Evolutionary conservation across 1,284 basidiomycete genomes (phyloP).

Genomic region (Ganoderma resinaceum): DNA sequence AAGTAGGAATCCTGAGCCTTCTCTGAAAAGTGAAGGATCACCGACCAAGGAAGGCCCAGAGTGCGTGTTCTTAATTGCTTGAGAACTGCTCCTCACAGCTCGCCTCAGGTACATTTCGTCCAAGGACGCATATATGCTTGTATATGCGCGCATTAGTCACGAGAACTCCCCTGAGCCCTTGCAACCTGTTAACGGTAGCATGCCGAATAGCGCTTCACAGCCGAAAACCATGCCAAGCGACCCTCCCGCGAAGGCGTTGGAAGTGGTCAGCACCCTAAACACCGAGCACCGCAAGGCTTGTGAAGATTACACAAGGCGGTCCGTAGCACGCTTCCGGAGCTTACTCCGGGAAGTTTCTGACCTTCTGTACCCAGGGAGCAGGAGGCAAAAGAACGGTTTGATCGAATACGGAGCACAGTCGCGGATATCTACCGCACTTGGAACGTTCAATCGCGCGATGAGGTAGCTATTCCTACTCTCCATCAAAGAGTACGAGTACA

Average conservation of each 20-base stretch:
- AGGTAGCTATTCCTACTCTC: slow-evolving; percentile 47
- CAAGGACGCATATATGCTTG: slow-evolving; percentile 92
- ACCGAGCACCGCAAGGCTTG: slow-evolving; percentile 57
- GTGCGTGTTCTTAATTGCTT: slow-evolving; percentile 21
- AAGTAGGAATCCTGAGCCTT: slow-evolving; percentile 14
- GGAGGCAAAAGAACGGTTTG: slow-evolving; percentile 51
- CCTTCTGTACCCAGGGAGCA: slow-evolving; percentile 48
- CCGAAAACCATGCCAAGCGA: not conserved
- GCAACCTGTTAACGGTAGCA: slow-evolving; percentile 4
- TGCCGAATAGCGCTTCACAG: not conserved
- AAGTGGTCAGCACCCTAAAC: slow-evolving; percentile 65
- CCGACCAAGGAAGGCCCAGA: slow-evolving; percentile 26
- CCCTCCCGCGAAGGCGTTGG: slow-evolving; percentile 58
- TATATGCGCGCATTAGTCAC: slow-evolving; percentile 65
- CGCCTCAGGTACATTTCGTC: slow-evolving; percentile 52
- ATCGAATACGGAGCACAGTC: slow-evolving; percentile 57
- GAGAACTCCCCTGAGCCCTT: not conserved
- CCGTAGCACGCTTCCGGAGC: slow-evolving; percentile 30
- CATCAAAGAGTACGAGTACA: not conserved
- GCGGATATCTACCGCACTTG: slow-evolving; percentile 69
- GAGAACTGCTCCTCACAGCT: not conserved
- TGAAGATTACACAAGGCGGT: slow-evolving; percentile 58
- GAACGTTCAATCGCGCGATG: slow-evolving; percentile 55
- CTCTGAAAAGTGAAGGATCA: slow-evolving; percentile 15
- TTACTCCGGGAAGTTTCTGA: not conserved